Evolutionary conservation across 2,329 filamentous ascomycete genomes (phyloP), one percentile per base, ranked within the genome.

Genomic region (Cladophialophora bantiana): DNA sequence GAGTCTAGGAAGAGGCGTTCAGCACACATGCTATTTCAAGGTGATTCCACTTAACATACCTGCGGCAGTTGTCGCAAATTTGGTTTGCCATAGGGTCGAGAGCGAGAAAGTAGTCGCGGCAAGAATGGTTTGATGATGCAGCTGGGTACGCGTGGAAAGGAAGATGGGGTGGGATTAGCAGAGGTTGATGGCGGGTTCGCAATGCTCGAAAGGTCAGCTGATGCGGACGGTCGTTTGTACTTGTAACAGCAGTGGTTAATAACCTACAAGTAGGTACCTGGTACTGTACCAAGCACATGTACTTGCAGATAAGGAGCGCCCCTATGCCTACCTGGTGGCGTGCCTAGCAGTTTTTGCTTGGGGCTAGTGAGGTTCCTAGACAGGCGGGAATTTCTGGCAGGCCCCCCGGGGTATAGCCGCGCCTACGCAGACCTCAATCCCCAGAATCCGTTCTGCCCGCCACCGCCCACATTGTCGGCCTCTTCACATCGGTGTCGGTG

Each of bases 31-130:
- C 26, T 35, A 26, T 38, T n/a, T 36, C 53, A n/a, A 55, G 13
- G n/a, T 4, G 40, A n/a, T 20, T 12, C 9, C 18, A 32, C 9
- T 45, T 4, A 38, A 45, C 57, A 12, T 59, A 50, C 57, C 40
- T 59, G 26, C 45, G 40, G 57, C 57, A 59, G 26, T 38, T 34
- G 18, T 59, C 53, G 31, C 53, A 55, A 38, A 55, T 55, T 15
- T 35, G 53, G 53, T 55, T 26, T 3, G 45, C 45, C 45, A 50
- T 50, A 4, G 18, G 31, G 7, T 20, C n/a, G n/a, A 26, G 45
- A 12, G 31, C 20, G 13, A 7, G 18, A 50, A 10, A 12, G 1
- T 4, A 50, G 4, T 10, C n/a, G 42, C 42, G 18, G 45, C 26
- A 7, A 50, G 45, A 31, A 50, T 13, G 1, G 18, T 50, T 50